A percentile compares a stretch with the other conserved stretches of the same genome.
Conservation (phyloP, 2,329 filamentous ascomycete species). For the Exophiala aquamarina region DNA sequence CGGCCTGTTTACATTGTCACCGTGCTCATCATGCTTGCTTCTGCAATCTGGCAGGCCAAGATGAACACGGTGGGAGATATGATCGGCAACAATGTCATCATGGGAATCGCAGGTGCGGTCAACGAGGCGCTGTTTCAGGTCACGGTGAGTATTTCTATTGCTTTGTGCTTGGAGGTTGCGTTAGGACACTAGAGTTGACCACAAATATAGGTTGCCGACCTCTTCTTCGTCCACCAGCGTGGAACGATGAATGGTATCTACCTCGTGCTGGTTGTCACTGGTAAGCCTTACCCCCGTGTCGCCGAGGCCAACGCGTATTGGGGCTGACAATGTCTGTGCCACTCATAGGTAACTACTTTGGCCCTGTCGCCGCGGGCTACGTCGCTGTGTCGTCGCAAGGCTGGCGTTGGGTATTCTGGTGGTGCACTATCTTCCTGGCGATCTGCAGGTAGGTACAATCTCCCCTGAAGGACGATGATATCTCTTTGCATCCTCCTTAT, state of each 20-base stretch:
- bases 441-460: slow-evolving; percentile 23
- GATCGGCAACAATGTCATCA: slow-evolving; percentile 41
- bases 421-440: slow-evolving; percentile 35
- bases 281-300: slow-evolving; percentile 15
- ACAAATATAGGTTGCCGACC: slow-evolving; percentile 40
- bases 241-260: slow-evolving; percentile 53
- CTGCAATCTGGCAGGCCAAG: slow-evolving; percentile 42
- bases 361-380: slow-evolving; percentile 36
- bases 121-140: slow-evolving; percentile 45
- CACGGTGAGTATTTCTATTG: slow-evolving; percentile 29
- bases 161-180: neutral
- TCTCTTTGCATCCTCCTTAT: no score
- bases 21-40: slow-evolving; percentile 35
- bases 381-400: slow-evolving; percentile 34
- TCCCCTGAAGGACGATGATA: no score
- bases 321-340: neutral
- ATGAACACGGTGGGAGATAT: slow-evolving; percentile 42
- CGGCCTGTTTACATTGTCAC: slow-evolving; percentile 44
- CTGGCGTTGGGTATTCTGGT: slow-evolving; percentile 39
- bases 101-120: slow-evolving; percentile 43
- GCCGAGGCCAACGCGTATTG: no score
- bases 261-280: slow-evolving; percentile 41
- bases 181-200: neutral
- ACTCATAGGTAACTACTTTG: slow-evolving; percentile 28
- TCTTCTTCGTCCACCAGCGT: slow-evolving; percentile 54